Evolutionary conservation across 2,329 filamentous ascomycete genomes (phyloP).

Genomic region (Alternaria ethzedia): DNA sequence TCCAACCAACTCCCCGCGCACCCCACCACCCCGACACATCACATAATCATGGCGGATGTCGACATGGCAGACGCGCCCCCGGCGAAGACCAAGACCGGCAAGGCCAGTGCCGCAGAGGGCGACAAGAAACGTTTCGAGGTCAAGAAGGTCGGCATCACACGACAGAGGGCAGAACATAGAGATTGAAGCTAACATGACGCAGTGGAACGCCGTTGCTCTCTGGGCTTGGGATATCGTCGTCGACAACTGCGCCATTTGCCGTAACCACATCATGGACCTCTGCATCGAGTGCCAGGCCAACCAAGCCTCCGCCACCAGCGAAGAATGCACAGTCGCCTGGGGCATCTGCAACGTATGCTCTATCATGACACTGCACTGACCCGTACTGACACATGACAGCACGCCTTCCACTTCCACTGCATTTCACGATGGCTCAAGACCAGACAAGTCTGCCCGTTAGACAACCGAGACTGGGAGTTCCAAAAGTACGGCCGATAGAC

Average conservation of each 20-base stretch:
- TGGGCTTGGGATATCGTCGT: slow-evolving; percentile 99
- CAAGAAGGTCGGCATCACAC: slow-evolving; percentile 76
- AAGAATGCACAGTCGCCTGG: slow-evolving; percentile 99
- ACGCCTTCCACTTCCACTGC: slow-evolving; percentile 99
- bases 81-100: slow-evolving; percentile 59
- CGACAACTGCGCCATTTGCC: slow-evolving; percentile 98
- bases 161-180: not conserved
- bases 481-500: slow-evolving; percentile 87
- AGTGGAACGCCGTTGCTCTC: slow-evolving; percentile 98
- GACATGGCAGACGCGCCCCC: slow-evolving; percentile 89
- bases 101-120: slow-evolving; percentile 57
- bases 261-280: slow-evolving; percentile 99
- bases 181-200: slow-evolving; percentile 27
- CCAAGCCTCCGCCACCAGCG: slow-evolving; percentile 93
- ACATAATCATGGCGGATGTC: slow-evolving; percentile 80
- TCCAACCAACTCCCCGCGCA: slow-evolving; percentile 24
- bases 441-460: slow-evolving; percentile 95
- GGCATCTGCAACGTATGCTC: slow-evolving; percentile 95
- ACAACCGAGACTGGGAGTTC: slow-evolving; percentile 99
- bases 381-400: slow-evolving; percentile 64
- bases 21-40: slow-evolving; percentile 27
- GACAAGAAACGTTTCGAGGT: slow-evolving; percentile 98
- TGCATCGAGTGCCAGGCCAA: slow-evolving; percentile 99
- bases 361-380: not conserved
- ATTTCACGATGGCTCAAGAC: slow-evolving; percentile 99